phyloP scores from a whole-genome alignment of 177 flowering plant genomes.

The Vitis hybrid region DNA sequence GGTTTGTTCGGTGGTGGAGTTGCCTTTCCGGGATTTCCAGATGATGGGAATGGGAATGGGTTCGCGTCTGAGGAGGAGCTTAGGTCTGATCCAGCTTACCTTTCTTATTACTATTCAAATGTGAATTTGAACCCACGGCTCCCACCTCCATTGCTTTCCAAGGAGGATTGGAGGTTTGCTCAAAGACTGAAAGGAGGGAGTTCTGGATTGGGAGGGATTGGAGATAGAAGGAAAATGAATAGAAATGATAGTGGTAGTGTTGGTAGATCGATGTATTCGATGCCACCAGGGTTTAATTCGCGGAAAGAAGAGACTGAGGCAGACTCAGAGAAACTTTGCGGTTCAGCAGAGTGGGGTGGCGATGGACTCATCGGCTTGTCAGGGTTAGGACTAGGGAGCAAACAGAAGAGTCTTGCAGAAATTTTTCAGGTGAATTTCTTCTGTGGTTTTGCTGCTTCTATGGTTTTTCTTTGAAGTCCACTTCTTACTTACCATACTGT shows the following conservation, averaged over 20 bases:
- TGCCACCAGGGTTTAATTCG: slow-evolving; percentile 72
- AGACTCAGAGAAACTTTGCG: slow-evolving; percentile 33
- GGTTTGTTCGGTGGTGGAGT: slow-evolving; percentile 44
- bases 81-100: slow-evolving; percentile 90
- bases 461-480: not conserved
- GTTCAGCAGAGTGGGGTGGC: slow-evolving; percentile 58
- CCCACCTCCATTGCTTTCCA: slow-evolving; percentile 77
- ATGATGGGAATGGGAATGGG: slow-evolving; percentile 39
- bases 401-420: slow-evolving; percentile 82
- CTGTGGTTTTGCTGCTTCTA: not conserved
- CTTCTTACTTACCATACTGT: not conserved
- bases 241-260: slow-evolving; percentile 46
- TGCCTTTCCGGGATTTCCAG: slow-evolving; percentile 38
- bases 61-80: slow-evolving; percentile 74
- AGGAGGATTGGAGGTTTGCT: slow-evolving; percentile 84
- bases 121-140: slow-evolving; percentile 85
- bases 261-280: slow-evolving; percentile 45
- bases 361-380: slow-evolving; percentile 90
- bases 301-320: slow-evolving; percentile 43
- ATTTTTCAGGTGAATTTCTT: slow-evolving; percentile 72
- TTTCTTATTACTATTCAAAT: slow-evolving; percentile 72
- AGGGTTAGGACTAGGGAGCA: slow-evolving; percentile 73
- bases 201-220: slow-evolving; percentile 68
- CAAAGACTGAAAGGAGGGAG: slow-evolving; percentile 80
- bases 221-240: slow-evolving; percentile 73